phyloP scores from a whole-genome alignment of 306 rosid species.

The Hippophae rhamnoides region DNA sequence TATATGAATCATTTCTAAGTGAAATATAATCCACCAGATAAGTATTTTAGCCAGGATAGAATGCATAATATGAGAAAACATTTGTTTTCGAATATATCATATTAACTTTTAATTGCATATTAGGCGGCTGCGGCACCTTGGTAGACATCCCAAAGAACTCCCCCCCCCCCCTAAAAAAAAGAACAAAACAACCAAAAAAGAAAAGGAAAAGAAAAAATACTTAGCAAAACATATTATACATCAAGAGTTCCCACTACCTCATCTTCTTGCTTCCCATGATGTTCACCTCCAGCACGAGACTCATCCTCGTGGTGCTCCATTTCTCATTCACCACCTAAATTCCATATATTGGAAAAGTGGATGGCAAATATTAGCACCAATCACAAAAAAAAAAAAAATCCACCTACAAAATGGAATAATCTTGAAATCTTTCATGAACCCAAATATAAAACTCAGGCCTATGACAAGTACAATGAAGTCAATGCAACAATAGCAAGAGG shows the following conservation, averaged over 20 bases:
- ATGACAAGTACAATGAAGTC: no score
- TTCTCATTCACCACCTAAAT: slow-evolving; percentile 14
- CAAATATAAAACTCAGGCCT: no score
- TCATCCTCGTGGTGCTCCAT: slow-evolving; percentile 79
- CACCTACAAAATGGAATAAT: not conserved
- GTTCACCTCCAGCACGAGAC: slow-evolving; percentile 37
- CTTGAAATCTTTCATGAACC: not conserved
- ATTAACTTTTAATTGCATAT: not conserved
- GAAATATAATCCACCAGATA: not conserved
- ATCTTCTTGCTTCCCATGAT: slow-evolving; percentile 70
- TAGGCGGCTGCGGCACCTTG: no score
- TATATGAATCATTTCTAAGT: not conserved
- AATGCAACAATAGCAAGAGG: not conserved
- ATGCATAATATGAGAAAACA: not conserved
- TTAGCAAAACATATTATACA: not conserved
- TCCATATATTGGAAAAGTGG: not conserved
- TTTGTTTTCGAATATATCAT: not conserved
- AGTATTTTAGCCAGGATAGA: not conserved
- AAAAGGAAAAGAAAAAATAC: not conserved
- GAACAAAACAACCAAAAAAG: no score
- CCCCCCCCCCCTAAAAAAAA: no score
- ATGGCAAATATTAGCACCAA: slow-evolving; percentile 2
- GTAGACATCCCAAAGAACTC: not conserved
- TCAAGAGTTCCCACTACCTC: slow-evolving; percentile 41
- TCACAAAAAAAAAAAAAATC: not conserved